phyloP scores from a whole-genome alignment of 176 grass and related monocot genomes.

The Neostapfia colusana region DNA sequence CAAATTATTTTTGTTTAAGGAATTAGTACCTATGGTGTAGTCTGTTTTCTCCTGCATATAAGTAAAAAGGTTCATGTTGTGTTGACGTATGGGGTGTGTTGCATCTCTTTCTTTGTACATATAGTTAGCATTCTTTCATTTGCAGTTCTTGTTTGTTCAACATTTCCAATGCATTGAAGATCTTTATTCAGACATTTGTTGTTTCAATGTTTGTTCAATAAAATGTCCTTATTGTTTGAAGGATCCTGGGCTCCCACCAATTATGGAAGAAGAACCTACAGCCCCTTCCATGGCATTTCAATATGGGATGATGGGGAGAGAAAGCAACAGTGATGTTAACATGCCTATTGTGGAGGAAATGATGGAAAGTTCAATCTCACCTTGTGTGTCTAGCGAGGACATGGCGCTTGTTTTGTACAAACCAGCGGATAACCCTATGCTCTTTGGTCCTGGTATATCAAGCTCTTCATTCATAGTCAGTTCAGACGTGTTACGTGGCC shows the following conservation, averaged over 20 bases:
- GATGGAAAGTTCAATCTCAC: constrained; percentile 33
- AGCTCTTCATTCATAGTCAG: constrained; percentile 70
- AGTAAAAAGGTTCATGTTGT: not conserved
- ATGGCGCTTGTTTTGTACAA: constrained; percentile 78
- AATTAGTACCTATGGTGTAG: not conserved
- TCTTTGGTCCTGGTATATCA: constrained; percentile 35
- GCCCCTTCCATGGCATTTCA: constrained; percentile 27
- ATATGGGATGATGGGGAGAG: constrained; percentile 35
- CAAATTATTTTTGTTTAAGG: not conserved
- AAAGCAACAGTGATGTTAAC: constrained; percentile 23
- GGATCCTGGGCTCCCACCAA: constrained; percentile 56
- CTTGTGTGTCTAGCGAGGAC: constrained; percentile 38
- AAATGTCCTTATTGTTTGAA: constrained; percentile 42
- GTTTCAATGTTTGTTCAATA: constrained; percentile 27
- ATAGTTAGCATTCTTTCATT: not conserved
- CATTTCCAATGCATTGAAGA: not conserved
- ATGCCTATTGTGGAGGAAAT: constrained; percentile 39
- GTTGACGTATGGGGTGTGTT: not conserved
- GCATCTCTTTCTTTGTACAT: constrained; percentile 19
- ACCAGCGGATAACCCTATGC: constrained; percentile 34
- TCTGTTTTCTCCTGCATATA: constrained; percentile 9
- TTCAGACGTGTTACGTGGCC: constrained; percentile 60
- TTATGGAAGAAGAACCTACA: constrained; percentile 50
- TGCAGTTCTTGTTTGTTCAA: constrained; percentile 16
- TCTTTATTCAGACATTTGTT: constrained; percentile 22